Base-by-base conservation (phyloP, 192 early-diverging fungal genomes). In the Coemansia umbellata region DNA sequence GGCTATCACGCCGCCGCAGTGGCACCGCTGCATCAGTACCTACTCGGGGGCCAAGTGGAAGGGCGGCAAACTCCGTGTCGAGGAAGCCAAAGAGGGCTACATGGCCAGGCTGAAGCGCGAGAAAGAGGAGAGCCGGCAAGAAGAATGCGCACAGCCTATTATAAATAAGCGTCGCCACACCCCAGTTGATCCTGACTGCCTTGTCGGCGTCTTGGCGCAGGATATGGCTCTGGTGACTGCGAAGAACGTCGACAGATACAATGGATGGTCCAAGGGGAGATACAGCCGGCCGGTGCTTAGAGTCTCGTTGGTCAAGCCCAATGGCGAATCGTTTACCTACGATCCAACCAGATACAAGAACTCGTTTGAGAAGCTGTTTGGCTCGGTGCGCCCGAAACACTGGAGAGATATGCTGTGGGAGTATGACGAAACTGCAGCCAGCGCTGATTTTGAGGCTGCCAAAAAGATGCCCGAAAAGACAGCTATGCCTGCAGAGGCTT, bases 1-100 rank as follows among this genome's bases (percentile, higher is more conserved):
- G 22, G 76, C 76, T 18, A 91, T 85, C 0, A 90, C 82, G 1
- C 53, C 80, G 13, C 77, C 81, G 26, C 72, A 85, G 15, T 86
- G 86, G 80, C 74, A 61, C 33, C 84, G 81, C 63, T 91, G 89
- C 71, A 70, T 85, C 21, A 74, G 79, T 15, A 41, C 85, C 15
- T 91, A 85, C 53, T 86, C 87, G 31, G 86, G 87, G 3, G 70
- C 91, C 10, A 90, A 88, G 47, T 93, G 91, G 91, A 93, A 91
- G 66, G 91, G 91, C 33, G 76, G 82, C 21, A 79, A 81, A 23
- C 42, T 93, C 49, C 81, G 83, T 36, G 69, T 93, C 14, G 86
- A 91, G 49, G 90, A 89, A n/a, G 87, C 91, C 10, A 91, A 90
- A 60, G 82, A 82, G 40, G 76, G 83, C 50, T 91, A 83, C 66